These are phyloP conservation scores for Lentinus tigrinus DNA, from an alignment of 768 basidiomycete genomes.

Conservation along the genomic window DNA sequence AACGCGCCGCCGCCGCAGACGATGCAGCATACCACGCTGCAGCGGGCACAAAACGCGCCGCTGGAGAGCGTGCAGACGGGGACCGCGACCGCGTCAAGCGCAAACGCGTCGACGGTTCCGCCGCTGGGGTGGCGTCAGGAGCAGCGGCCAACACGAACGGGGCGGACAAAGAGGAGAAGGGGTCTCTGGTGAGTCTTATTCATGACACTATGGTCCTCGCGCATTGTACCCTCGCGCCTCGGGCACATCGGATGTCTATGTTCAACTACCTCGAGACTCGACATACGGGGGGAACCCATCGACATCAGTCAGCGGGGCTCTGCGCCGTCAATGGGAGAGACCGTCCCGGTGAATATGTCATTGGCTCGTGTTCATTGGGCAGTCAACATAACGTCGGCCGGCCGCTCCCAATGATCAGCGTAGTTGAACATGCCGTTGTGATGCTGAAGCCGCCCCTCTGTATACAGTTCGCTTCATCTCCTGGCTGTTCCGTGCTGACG, in stretches of 20 bases:
- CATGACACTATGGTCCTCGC: not conserved
- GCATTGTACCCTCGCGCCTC: not conserved
- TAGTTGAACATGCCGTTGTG: too few relatives aligned
- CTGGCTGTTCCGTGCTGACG: too few relatives aligned
- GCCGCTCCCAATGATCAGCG: too few relatives aligned
- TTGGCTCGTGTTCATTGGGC: not conserved
- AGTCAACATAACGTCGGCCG: too few relatives aligned
- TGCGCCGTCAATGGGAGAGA: not conserved
- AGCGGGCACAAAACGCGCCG: constrained; percentile 60
- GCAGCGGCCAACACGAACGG: constrained; percentile 4
- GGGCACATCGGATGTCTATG: not conserved
- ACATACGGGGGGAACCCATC: not conserved
- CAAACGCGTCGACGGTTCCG: constrained; percentile 57
- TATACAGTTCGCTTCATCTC: too few relatives aligned
- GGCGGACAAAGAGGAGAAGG: constrained; percentile 20
- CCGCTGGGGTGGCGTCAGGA: constrained; percentile 24
- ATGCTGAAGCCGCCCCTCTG: too few relatives aligned
- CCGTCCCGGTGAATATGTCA: not conserved
- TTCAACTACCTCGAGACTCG: too few relatives aligned
- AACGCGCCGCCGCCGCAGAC: constrained; percentile 43
- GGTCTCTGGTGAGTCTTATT: constrained; percentile 22
- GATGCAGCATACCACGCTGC: constrained; percentile 60
- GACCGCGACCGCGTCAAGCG: constrained; percentile 67
- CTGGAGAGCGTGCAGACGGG: constrained; percentile 66
- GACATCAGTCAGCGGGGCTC: not conserved